Evolutionary conservation across 257 asterid species (phyloP), one percentile per base, ranked within the genome.

Genomic region (Solanum etuberosum): DNA sequence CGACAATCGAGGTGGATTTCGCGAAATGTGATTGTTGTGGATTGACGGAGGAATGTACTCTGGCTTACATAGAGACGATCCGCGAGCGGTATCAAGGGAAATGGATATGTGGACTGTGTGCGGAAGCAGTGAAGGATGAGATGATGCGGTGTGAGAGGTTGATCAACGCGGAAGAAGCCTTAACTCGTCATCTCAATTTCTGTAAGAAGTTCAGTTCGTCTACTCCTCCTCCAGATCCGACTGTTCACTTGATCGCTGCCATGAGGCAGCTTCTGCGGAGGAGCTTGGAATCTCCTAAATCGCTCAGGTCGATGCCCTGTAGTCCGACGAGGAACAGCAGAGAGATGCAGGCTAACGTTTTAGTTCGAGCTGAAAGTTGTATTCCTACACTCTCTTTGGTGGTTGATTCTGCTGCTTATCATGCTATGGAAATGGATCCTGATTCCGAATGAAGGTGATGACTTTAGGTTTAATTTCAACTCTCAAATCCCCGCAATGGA

Each of bases 311-410:
- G 20, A 78, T 90, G 95, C 98, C 98, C 14, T 85, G 94, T 57
- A 95, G 98, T 90, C 98, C 99, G 67, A 92, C 90, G 0, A 91
- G 76, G 74, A 90, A 57, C 7, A 86, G 88, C 4, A 29, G 86
- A 25, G 86, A 80, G 18, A 18, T 91, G 81, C 74, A 87, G 59
- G 85, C 90, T 12, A 70, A 46, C 13, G 88, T 84, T 63, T 71
- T 96, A 89, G 29, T 91, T 61, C 94, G 98, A 27, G 92, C 98
- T 0, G 98, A 91, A 68, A 94, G 98, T 31, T 96, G 96, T 37
- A 93, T 95, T 88, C 89, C 96, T 84, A 91, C 91, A 51, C 82
- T 96, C 67, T 89, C 91, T 86, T 88, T 93, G 83, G 94, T 48
- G 7, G 63, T 54, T 0, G 95, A 91, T 27, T 48, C 85, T 48